Conservation (phyloP, 371 early-diverging fungal genomes). For the Thermomucor indicae-seudaticae region DNA sequence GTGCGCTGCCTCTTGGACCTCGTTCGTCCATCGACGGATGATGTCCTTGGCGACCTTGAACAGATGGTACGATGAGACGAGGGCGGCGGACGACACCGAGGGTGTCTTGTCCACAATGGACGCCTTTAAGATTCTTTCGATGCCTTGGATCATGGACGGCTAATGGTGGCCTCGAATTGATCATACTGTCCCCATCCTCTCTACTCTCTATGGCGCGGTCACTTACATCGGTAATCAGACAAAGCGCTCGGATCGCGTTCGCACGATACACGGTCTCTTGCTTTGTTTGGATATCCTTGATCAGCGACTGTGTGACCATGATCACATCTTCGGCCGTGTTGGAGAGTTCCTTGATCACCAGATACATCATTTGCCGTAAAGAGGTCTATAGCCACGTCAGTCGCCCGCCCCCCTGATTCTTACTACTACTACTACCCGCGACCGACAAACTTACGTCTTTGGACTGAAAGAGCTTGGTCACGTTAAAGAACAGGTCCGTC, state of each 20-base stretch:
- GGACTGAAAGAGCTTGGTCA: slow-evolving; percentile 95
- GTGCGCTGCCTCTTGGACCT: slow-evolving; percentile 84
- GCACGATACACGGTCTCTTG: slow-evolving; percentile 88
- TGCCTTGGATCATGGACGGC: slow-evolving; percentile 91
- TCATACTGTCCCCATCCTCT: background rate
- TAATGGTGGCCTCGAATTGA: slow-evolving; percentile 14
- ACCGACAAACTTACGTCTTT: slow-evolving; percentile 72
- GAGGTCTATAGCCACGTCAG: slow-evolving; percentile 62
- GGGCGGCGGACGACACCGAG: slow-evolving; percentile 86
- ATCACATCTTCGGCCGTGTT: slow-evolving; percentile 93
- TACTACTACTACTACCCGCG: background rate
- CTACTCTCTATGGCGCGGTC: too few relatives aligned
- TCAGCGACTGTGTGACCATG: slow-evolving; percentile 94
- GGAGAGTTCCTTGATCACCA: slow-evolving; percentile 95
- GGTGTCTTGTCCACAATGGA: slow-evolving; percentile 96
- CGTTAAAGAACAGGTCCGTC: slow-evolving; percentile 95
- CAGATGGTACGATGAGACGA: slow-evolving; percentile 90
- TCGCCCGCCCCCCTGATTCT: too few relatives aligned
- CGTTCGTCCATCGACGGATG: slow-evolving; percentile 86
- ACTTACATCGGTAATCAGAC: slow-evolving; percentile 91
- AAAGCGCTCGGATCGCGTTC: slow-evolving; percentile 94
- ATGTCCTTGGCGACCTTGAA: slow-evolving; percentile 80
- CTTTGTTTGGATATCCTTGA: slow-evolving; percentile 96
- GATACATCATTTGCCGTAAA: slow-evolving; percentile 94
- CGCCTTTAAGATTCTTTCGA: slow-evolving; percentile 95